These are phyloP conservation scores for Monocercomonoides exilis DNA, from an alignment of 78 protist genomes.

Conservation along the genomic window DNA sequence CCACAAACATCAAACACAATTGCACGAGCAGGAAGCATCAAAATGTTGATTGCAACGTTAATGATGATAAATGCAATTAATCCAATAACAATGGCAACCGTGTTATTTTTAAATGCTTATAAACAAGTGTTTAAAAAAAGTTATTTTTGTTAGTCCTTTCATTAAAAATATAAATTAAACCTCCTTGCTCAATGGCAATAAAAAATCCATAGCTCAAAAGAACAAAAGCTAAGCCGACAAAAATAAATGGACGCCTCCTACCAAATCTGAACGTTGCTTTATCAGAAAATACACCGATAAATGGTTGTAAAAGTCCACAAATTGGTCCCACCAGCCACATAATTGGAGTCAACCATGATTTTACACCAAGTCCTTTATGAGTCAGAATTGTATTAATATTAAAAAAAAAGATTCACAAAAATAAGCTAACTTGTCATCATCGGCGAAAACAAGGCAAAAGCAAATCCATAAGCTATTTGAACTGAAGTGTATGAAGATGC, in stretches of 20 bases:
- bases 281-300: neutral
- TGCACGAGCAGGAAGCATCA: constrained; percentile 5
- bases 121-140: too few species aligned
- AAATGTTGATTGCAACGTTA: neutral
- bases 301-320: neutral
- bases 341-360: neutral
- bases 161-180: too few species aligned
- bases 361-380: neutral
- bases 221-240: neutral
- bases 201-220: neutral
- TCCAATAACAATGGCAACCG: neutral
- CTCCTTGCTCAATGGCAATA: too few species aligned
- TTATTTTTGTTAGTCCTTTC: too few species aligned
- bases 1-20: neutral
- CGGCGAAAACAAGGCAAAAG: neutral
- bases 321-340: constrained; percentile 3
- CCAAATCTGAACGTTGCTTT: neutral
- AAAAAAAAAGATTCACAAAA: neutral
- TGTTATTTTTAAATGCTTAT: neutral
- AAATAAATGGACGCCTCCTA: neutral
- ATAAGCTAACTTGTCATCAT: neutral
- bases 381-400: neutral
- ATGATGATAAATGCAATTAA: neutral
- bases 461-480: neutral
- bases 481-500: neutral